phyloP scores from a whole-genome alignment of 192 early-diverging fungal species.

The Gigaspora rosea region DNA sequence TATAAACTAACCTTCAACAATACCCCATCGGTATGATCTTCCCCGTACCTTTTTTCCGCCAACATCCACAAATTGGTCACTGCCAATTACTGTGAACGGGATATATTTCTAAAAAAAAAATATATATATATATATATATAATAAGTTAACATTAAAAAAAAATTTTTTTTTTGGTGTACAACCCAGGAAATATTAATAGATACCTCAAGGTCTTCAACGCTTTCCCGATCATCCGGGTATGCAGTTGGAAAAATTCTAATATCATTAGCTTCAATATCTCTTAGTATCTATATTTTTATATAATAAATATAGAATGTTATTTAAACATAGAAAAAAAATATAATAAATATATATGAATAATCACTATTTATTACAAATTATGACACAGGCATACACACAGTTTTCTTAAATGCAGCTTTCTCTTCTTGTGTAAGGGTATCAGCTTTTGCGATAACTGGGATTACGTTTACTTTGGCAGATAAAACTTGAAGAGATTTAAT shows the following conservation, averaged over 20 bases:
- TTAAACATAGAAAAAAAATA: not conserved
- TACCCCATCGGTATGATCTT: slow-evolving; percentile 78
- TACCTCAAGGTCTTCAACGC: slow-evolving; percentile 63
- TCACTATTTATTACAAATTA: not conserved
- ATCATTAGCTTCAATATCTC: slow-evolving; percentile 64
- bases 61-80: slow-evolving; percentile 64
- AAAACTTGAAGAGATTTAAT: slow-evolving; percentile 66
- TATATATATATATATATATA: not conserved
- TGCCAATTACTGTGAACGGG: slow-evolving; percentile 86
- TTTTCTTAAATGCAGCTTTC: slow-evolving; percentile 61
- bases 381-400: slow-evolving; percentile 41
- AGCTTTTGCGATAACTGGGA: slow-evolving; percentile 84
- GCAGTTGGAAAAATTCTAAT: slow-evolving; percentile 73
- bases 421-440: slow-evolving; percentile 75
- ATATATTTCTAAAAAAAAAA: slow-evolving; percentile 54
- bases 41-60: slow-evolving; percentile 67
- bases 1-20: slow-evolving; percentile 64
- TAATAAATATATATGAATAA: slow-evolving; percentile 1
- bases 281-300: slow-evolving; percentile 50
- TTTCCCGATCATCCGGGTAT: slow-evolving; percentile 73
- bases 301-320: not conserved
- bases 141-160: not conserved
- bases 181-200: not conserved
- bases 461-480: slow-evolving; percentile 75
- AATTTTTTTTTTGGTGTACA: not conserved